phyloP scores from a whole-genome alignment of 1,284 basidiomycete genomes.

The Fomitopsis palustris region DNA sequence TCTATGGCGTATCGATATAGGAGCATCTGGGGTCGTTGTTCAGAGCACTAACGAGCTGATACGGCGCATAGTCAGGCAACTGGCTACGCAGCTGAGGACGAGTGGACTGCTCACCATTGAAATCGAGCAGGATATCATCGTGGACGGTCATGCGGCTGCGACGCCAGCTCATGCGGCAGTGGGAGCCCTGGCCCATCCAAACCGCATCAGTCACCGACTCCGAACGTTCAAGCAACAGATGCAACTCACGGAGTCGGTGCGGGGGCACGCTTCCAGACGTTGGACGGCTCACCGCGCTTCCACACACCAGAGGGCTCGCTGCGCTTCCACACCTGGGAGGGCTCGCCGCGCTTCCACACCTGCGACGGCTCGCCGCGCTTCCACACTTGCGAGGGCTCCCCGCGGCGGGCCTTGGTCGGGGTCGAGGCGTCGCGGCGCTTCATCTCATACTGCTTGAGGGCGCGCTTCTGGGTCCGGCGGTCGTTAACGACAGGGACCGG shows the following conservation, averaged over 20 bases:
- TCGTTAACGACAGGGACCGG: constrained; percentile 11
- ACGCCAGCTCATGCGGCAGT: neutral
- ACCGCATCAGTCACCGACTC: neutral
- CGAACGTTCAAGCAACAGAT: neutral
- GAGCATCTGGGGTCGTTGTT: neutral
- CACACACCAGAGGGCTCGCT: neutral
- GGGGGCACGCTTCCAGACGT: neutral
- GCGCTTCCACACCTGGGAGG: neutral
- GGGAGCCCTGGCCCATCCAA: neutral
- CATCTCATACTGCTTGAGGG: constrained; percentile 33
- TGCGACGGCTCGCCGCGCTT: neutral
- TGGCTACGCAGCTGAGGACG: too few species aligned
- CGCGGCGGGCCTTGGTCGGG: constrained; percentile 35
- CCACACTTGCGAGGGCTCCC: constrained; percentile 32
- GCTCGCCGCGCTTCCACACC: neutral
- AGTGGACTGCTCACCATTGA: neutral
- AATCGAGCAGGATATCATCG: too few species aligned
- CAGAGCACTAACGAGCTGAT: neutral
- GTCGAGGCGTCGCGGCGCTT: constrained; percentile 26
- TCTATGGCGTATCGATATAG: neutral
- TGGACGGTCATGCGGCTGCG: neutral
- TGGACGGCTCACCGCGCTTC: neutral
- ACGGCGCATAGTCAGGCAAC: neutral
- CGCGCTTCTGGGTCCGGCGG: constrained; percentile 14
- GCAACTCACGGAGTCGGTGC: neutral